Percentiles rank a stretch among this genome's conserved stretches.
phyloP scores from a whole-genome alignment of 2,329 filamentous ascomycete genomes.

The Alternaria brassicae region DNA sequence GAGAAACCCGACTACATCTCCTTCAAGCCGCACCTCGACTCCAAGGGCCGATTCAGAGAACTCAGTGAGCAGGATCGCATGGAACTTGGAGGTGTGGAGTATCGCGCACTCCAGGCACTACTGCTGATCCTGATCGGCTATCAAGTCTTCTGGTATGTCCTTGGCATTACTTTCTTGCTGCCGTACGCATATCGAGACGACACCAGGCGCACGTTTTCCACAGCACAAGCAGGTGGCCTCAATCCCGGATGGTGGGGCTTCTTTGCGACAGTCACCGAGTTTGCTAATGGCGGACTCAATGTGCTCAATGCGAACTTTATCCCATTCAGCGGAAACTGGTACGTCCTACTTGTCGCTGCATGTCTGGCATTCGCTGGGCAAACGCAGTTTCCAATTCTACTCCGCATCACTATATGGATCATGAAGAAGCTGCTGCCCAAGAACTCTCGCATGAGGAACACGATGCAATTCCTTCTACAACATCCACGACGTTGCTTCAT shows the following conservation, averaged over 20 bases:
- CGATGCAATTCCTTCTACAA: slow-evolving; percentile 65
- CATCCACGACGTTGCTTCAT: slow-evolving; percentile 70
- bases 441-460: slow-evolving; percentile 51
- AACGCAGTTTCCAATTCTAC: slow-evolving; percentile 64
- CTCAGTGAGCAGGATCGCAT: slow-evolving; percentile 54
- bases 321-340: slow-evolving; percentile 61
- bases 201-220: slow-evolving; percentile 53
- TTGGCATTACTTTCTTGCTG: slow-evolving; percentile 59
- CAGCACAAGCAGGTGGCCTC: slow-evolving; percentile 44
- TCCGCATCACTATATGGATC: slow-evolving; percentile 66
- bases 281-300: slow-evolving; percentile 62
- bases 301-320: slow-evolving; percentile 66
- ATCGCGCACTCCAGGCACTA: slow-evolving; percentile 58
- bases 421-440: slow-evolving; percentile 58
- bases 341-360: slow-evolving; percentile 58
- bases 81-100: slow-evolving; percentile 61
- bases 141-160: slow-evolving; percentile 41
- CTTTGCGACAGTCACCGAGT: slow-evolving; percentile 59
- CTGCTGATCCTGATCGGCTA: slow-evolving; percentile 56
- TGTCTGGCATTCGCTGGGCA: slow-evolving; percentile 61
- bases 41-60: slow-evolving; percentile 41
- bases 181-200: slow-evolving; percentile 52
- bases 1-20: slow-evolving; percentile 42
- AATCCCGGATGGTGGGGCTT: slow-evolving; percentile 44
- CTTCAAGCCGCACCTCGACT: slow-evolving; percentile 41